Percentiles rank a stretch among this genome's conserved stretches.
phyloP scores from a whole-genome alignment of 805 yeast genomes.

The Starmerella roubikii region DNA sequence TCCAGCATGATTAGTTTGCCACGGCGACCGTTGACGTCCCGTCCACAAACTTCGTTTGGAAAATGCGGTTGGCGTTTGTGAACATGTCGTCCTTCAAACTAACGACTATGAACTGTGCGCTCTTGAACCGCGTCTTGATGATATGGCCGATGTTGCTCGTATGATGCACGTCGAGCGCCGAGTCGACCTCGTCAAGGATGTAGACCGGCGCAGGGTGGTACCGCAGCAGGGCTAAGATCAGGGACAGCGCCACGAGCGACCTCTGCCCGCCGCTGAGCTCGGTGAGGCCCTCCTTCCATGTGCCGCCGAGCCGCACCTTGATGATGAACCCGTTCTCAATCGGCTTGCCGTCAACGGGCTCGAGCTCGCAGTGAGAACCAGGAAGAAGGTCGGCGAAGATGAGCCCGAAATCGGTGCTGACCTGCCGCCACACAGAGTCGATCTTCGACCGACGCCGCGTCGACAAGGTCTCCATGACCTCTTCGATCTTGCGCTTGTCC shows the following conservation, averaged over 20 bases:
- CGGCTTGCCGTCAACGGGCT: slow-evolving; percentile 49
- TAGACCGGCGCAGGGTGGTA: slow-evolving; percentile 99
- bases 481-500: slow-evolving; percentile 75
- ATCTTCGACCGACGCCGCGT: slow-evolving; percentile 75
- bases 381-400: slow-evolving; percentile 83
- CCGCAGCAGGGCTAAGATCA: slow-evolving; percentile 81
- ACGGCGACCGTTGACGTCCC: slow-evolving; percentile 37
- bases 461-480: slow-evolving; percentile 70
- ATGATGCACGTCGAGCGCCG: slow-evolving; percentile 92
- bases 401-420: slow-evolving; percentile 75
- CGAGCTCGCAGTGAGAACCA: slow-evolving; percentile 76
- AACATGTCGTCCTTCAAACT: slow-evolving; percentile 97
- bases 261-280: slow-evolving; percentile 97
- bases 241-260: slow-evolving; percentile 80
- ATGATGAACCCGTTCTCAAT: slow-evolving; percentile 86
- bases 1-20: slow-evolving; percentile 7
- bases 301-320: slow-evolving; percentile 73
- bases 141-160: slow-evolving; percentile 95
- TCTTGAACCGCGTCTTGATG: slow-evolving; percentile 87
- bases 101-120: slow-evolving; percentile 92
- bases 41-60: slow-evolving; percentile 87
- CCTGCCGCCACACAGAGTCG: slow-evolving; percentile 73
- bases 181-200: slow-evolving; percentile 94
- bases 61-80: slow-evolving; percentile 88
- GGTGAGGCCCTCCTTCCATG: slow-evolving; percentile 91